A percentile compares a stretch with the other conserved stretches of the same genome.
These are phyloP conservation scores for Colletotrichum simmondsii DNA, from an alignment of 2,329 filamentous ascomycete species.

Conservation along the genomic window DNA sequence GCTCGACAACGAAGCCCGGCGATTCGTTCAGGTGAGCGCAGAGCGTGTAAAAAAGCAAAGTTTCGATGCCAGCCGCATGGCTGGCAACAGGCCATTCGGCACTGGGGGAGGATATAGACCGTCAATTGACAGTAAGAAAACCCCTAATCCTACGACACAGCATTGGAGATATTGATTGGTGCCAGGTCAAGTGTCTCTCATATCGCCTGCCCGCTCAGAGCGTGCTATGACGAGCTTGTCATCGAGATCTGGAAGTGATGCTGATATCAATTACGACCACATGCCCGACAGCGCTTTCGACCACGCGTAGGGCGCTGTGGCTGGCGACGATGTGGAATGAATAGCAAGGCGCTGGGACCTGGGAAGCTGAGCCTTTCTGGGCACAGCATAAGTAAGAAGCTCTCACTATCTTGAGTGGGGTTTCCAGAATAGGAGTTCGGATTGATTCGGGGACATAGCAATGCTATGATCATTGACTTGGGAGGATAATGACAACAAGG, in stretches of 20 bases:
- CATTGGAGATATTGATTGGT: not conserved
- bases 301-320: constrained; percentile 7
- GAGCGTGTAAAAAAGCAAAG: constrained; percentile 37
- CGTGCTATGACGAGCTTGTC: constrained; percentile 30
- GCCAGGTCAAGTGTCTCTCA: constrained; percentile 23
- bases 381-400: not conserved
- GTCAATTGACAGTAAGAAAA: constrained; percentile 31
- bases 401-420: not conserved
- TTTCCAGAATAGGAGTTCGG: constrained; percentile 12
- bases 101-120: constrained; percentile 7
- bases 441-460: not conserved
- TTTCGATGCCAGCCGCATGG: constrained; percentile 13
- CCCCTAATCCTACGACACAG: not conserved
- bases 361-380: not conserved
- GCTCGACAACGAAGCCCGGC: constrained; percentile 62
- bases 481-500: constrained; percentile 13
- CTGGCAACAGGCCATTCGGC: constrained; percentile 17
- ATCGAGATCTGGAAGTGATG: constrained; percentile 35
- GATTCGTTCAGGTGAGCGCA: constrained; percentile 53
- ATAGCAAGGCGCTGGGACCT: not conserved
- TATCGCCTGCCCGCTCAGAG: constrained; percentile 30
- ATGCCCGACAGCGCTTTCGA: constrained; percentile 49
- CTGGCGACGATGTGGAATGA: not conserved
- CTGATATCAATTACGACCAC: constrained; percentile 48
- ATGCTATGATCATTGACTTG: constrained; percentile 15